These are phyloP conservation scores for Tolypocladium album DNA, from an alignment of 2,329 filamentous ascomycete genomes.

Conservation along the genomic window DNA sequence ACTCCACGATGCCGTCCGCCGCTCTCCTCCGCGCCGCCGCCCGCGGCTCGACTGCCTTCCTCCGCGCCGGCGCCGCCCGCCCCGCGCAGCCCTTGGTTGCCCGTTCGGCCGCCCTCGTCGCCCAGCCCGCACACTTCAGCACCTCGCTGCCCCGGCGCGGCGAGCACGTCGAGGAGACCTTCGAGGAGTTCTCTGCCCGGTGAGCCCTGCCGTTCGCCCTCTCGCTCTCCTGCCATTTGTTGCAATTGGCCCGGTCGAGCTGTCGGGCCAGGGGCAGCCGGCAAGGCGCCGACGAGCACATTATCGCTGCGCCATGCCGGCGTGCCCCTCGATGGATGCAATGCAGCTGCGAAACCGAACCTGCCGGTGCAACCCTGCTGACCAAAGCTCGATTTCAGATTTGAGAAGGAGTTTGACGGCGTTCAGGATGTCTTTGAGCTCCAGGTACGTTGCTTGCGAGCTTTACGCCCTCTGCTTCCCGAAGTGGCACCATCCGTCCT, in stretches of 20 bases:
- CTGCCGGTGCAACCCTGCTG: neutral
- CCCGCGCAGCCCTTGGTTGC: conserved; percentile 43
- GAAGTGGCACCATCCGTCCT: conserved; percentile 1
- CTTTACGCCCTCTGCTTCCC: neutral
- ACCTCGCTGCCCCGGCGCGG: conserved; percentile 44
- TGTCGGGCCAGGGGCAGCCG: neutral
- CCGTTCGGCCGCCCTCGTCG: conserved; percentile 38
- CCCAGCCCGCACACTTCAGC: conserved; percentile 44
- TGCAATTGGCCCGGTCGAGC: conserved; percentile 2
- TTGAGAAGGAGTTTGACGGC: conserved; percentile 96
- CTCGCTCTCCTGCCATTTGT: neutral
- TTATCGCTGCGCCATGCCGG: neutral
- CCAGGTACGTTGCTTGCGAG: conserved; percentile 57
- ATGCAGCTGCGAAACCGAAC: neutral
- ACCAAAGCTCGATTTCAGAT: conserved; percentile 48
- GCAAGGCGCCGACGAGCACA: neutral
- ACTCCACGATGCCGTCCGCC: conserved; percentile 48
- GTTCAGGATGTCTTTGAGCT: conserved; percentile 99
- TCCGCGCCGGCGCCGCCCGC: conserved; percentile 52
- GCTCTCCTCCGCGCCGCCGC: conserved; percentile 61
- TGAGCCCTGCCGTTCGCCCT: conserved; percentile 36
- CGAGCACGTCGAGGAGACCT: conserved; percentile 86
- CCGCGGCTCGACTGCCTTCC: conserved; percentile 53
- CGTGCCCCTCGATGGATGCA: neutral
- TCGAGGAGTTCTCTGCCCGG: conserved; percentile 97